Conservation (phyloP, 306 rosid genomes). For the Inga leiocalycina region DNA sequence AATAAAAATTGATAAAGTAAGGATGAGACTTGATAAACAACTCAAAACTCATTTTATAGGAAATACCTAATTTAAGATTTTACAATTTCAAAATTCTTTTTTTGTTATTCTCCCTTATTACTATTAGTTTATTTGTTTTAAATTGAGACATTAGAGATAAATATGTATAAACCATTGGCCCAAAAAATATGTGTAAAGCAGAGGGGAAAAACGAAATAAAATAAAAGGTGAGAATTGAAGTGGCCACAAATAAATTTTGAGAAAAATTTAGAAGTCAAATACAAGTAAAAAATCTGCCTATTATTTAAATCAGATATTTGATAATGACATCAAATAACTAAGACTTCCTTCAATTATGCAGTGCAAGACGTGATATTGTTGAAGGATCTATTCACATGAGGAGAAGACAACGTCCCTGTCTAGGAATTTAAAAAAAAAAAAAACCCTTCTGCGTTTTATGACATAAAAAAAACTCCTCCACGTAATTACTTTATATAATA, state of each 20-base stretch:
- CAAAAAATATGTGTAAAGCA: not conserved
- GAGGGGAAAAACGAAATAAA: not conserved
- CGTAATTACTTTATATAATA: no score
- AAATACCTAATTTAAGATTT: no score
- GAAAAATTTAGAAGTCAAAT: not conserved
- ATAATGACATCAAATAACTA: not conserved
- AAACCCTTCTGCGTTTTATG: no score
- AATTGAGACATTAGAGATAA: not conserved
- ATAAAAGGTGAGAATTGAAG: not conserved
- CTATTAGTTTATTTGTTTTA: not conserved
- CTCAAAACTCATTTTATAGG: no score
- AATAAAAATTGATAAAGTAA: no score
- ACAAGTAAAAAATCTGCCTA: not conserved
- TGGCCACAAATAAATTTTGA: not conserved
- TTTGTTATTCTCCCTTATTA: no score
- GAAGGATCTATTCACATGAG: not conserved
- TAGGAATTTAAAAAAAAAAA: no score
- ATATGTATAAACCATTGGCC: not conserved
- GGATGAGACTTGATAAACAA: fast-evolving
- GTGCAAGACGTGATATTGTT: not conserved
- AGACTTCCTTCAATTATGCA: not conserved
- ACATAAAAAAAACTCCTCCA: no score
- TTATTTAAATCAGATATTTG: not conserved
- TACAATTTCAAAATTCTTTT: no score
- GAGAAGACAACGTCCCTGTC: no score